A percentile compares a stretch with the other conserved stretches of the same genome.
Evolutionary conservation across 108 stramenopile genomes (phyloP).

Genomic region (Chaetoceros tenuissimus): DNA sequence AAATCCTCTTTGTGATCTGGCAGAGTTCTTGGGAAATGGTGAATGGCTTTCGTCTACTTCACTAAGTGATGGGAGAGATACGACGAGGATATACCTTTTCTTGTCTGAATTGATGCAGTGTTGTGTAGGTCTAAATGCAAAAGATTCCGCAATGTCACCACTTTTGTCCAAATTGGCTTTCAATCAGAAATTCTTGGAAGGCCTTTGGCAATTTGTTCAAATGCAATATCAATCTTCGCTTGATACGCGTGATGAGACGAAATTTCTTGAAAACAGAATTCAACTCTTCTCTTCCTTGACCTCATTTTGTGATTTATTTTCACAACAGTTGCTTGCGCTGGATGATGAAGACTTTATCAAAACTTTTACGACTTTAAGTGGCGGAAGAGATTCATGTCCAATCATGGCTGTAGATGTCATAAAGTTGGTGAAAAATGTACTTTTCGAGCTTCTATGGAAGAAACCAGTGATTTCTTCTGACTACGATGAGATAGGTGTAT

Average conservation of each 20-base stretch:
- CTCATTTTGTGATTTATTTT: conserved; percentile 70
- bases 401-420: conserved; percentile 48
- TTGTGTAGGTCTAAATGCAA: neutral
- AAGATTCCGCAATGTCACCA: neutral
- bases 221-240: conserved; percentile 3
- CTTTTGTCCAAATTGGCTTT: neutral
- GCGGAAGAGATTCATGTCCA: neutral
- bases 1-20: conserved; percentile 8
- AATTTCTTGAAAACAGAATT: too few relatives aligned
- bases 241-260: too few relatives aligned
- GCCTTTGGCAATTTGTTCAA: conserved; percentile 15
- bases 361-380: conserved; percentile 12
- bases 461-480: conserved; percentile 49
- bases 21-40: conserved; percentile 12
- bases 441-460: conserved; percentile 70
- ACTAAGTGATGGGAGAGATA: neutral
- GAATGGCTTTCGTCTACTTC: conserved; percentile 7
- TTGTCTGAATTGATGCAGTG: conserved; percentile 5
- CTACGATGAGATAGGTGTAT: conserved; percentile 5
- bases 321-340: conserved; percentile 61
- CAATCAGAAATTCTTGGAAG: conserved; percentile 9
- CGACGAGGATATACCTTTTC: conserved; percentile 1
- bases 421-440: conserved; percentile 15
- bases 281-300: conserved; percentile 9
- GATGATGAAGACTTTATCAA: conserved; percentile 71